A percentile compares a stretch with the other conserved stretches of the same genome.
phyloP scores from a whole-genome alignment of 805 yeast genomes.

The Myxozyma lipomycoides region DNA sequence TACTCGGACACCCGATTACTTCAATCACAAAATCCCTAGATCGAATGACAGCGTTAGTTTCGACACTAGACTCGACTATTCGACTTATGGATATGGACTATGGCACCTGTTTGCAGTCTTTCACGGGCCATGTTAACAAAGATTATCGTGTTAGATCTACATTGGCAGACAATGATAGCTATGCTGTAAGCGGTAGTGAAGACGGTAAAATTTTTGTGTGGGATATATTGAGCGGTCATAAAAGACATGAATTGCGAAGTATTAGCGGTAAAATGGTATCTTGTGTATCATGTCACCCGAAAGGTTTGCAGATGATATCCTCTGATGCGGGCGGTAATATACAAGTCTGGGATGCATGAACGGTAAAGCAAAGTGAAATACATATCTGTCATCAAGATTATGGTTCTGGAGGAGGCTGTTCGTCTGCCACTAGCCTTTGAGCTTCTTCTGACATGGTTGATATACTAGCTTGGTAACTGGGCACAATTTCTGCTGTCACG shows the following conservation, averaged over 20 bases:
- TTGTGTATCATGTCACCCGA: constrained; percentile 23
- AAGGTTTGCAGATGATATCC: constrained; percentile 21
- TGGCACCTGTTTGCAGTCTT: constrained; percentile 32
- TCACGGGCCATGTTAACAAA: constrained; percentile 31
- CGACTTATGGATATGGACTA: constrained; percentile 31
- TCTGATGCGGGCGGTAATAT: constrained; percentile 20
- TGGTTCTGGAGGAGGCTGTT: too few relatives aligned
- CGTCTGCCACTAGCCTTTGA: too few relatives aligned
- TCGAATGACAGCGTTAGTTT: constrained; percentile 26
- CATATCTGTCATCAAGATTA: too few relatives aligned
- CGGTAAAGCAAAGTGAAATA: too few relatives aligned
- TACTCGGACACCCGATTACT: constrained; percentile 34
- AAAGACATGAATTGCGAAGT: constrained; percentile 15
- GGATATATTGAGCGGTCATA: constrained; percentile 30
- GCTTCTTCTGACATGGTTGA: too few relatives aligned
- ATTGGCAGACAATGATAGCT: constrained; percentile 29
- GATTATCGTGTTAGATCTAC: constrained; percentile 30
- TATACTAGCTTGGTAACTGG: too few relatives aligned
- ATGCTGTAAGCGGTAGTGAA: constrained; percentile 34
- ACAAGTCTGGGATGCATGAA: constrained; percentile 21
- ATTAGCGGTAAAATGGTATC: constrained; percentile 16
- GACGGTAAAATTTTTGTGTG: constrained; percentile 33
- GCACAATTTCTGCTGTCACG: too few relatives aligned
- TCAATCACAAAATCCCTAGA: constrained; percentile 21
- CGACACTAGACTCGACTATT: constrained; percentile 32